These are phyloP conservation scores for Globisporangium echinulatum DNA, from an alignment of 352 stramenopile species.

Conservation along the genomic window DNA sequence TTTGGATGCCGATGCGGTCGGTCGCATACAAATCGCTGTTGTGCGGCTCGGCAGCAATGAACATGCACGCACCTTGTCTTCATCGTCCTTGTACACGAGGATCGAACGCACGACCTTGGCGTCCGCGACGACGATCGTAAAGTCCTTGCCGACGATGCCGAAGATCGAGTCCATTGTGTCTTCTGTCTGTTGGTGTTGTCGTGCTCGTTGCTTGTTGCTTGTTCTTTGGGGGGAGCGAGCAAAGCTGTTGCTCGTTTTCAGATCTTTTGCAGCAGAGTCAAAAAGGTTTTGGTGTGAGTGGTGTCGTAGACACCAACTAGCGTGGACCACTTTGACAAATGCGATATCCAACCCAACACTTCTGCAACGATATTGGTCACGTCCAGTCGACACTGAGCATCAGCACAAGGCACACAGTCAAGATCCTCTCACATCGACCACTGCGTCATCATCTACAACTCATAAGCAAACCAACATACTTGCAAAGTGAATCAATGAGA, in stretches of 20 bases:
- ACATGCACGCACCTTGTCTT: constrained; percentile 78
- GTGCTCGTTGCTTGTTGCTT: not conserved
- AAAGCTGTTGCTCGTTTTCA: not conserved
- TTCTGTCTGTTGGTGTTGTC: not conserved
- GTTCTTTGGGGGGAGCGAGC: not conserved
- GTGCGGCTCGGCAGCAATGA: not conserved
- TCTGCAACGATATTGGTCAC: too few relatives aligned
- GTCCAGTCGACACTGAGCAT: too few relatives aligned
- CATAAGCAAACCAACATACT: too few relatives aligned
- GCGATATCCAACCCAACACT: too few relatives aligned
- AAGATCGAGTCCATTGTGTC: constrained; percentile 79
- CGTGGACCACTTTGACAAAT: too few relatives aligned
- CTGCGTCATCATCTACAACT: too few relatives aligned
- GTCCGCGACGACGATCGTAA: constrained; percentile 88
- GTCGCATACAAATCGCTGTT: too few relatives aligned
- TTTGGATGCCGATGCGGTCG: not conserved
- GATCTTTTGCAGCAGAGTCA: not conserved
- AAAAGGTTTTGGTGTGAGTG: not conserved
- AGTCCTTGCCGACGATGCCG: constrained; percentile 87
- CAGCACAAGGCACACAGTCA: too few relatives aligned
- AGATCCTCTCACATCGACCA: too few relatives aligned
- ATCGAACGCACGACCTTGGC: constrained; percentile 88
- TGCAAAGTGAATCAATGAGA: too few relatives aligned
- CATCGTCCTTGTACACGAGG: constrained; percentile 90
- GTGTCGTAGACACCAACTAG: too few relatives aligned